These are phyloP conservation scores for Penicillium psychrofluorescens DNA, from an alignment of 495 filamentous ascomycete species.

Conservation along the genomic window DNA sequence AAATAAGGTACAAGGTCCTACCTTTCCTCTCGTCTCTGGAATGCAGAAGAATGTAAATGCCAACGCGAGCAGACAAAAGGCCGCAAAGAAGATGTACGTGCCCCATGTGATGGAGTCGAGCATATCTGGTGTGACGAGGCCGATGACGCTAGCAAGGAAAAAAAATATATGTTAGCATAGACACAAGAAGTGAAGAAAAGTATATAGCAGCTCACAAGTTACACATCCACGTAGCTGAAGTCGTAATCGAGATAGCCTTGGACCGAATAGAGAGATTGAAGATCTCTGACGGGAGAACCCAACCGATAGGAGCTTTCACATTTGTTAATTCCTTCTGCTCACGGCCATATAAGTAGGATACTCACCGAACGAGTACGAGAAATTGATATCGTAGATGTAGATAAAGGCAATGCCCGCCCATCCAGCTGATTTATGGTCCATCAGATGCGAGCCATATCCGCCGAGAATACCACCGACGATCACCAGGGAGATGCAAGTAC, in stretches of 20 bases:
- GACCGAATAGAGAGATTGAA: slow-evolving; percentile 33
- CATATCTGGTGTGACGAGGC: slow-evolving; percentile 72
- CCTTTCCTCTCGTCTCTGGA: slow-evolving; percentile 53
- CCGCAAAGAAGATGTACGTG: slow-evolving; percentile 73
- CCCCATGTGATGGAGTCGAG: slow-evolving; percentile 63
- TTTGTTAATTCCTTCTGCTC: too few species aligned
- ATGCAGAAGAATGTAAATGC: slow-evolving; percentile 52
- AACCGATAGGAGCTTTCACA: slow-evolving; percentile 30
- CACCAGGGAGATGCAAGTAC: slow-evolving; percentile 59
- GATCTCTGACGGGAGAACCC: slow-evolving; percentile 36
- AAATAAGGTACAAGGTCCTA: not conserved
- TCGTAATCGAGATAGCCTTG: slow-evolving; percentile 32
- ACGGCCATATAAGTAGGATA: not conserved
- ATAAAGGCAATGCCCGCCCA: slow-evolving; percentile 78
- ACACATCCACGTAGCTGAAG: slow-evolving; percentile 35
- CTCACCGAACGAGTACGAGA: slow-evolving; percentile 51
- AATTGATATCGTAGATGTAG: slow-evolving; percentile 76
- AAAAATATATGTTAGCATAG: not conserved
- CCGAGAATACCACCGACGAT: slow-evolving; percentile 71
- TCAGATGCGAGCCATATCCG: slow-evolving; percentile 52
- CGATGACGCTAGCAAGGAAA: slow-evolving; percentile 46
- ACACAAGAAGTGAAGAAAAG: not conserved
- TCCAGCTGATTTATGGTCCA: slow-evolving; percentile 52
- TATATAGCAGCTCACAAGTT: slow-evolving; percentile 26
- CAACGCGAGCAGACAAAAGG: slow-evolving; percentile 58